A percentile compares a stretch with the other conserved stretches of the same genome.
phyloP scores from a whole-genome alignment of 1,284 basidiomycete genomes.

The Trichosporon sp. region DNA sequence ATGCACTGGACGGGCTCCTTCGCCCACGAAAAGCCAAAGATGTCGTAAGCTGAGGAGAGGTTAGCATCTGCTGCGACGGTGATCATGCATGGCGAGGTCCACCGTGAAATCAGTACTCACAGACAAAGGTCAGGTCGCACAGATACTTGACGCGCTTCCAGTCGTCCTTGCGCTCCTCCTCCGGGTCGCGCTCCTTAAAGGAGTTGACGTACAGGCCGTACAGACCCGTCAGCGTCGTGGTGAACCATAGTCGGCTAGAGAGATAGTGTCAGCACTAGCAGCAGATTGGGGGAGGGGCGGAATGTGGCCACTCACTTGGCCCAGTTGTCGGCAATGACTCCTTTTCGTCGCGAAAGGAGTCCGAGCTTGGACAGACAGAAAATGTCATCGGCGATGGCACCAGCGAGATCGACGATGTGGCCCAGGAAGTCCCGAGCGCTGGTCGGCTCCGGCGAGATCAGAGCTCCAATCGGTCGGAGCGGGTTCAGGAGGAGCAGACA shows the following conservation, averaged over 20 bases:
- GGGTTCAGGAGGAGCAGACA: conserved; percentile 53
- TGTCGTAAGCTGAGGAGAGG: conserved; percentile 46
- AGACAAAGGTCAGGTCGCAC: conserved; percentile 51
- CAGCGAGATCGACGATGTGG: conserved; percentile 48
- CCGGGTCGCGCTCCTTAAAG: conserved; percentile 18
- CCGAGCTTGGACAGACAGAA: conserved; percentile 50
- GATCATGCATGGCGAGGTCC: not conserved
- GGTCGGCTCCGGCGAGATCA: conserved; percentile 49
- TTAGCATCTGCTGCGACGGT: not conserved
- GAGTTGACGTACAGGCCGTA: conserved; percentile 42
- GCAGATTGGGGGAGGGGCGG: not conserved
- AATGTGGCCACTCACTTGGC: conserved; percentile 41
- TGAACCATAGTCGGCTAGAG: conserved; percentile 50
- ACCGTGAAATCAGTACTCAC: conserved; percentile 37
- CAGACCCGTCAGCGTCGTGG: conserved; percentile 47
- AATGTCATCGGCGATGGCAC: conserved; percentile 49
- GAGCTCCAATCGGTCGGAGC: conserved; percentile 47
- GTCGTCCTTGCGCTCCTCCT: conserved; percentile 35
- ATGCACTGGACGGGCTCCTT: conserved; percentile 52
- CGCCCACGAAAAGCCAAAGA: conserved; percentile 44
- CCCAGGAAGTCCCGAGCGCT: conserved; percentile 44
- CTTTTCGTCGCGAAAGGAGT: conserved; percentile 38
- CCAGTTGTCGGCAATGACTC: conserved; percentile 44
- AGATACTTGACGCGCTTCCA: conserved; percentile 48
- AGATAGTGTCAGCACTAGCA: conserved; percentile 19